A percentile compares a stretch with the other conserved stretches of the same genome.
Conservation (phyloP, 2,329 filamentous ascomycete species). For the Penicillium sp. region DNA sequence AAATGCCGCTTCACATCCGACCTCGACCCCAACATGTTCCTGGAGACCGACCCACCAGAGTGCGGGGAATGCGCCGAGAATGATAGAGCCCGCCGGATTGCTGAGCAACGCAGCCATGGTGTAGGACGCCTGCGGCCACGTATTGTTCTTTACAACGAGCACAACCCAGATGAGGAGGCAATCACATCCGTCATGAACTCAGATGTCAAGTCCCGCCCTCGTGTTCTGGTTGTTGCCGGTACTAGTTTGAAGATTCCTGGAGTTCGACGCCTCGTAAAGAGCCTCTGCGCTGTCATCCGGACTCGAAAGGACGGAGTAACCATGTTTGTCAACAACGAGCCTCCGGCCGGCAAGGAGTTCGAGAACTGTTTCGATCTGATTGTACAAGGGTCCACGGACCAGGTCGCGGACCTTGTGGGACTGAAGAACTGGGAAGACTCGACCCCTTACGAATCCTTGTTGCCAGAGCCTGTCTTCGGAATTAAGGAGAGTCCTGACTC, state of each 20-base stretch:
- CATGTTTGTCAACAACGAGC: slow-evolving; percentile 91
- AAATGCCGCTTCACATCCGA: slow-evolving; percentile 79
- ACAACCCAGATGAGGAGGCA: slow-evolving; percentile 93
- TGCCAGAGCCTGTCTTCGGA: slow-evolving; percentile 24
- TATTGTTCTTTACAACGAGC: slow-evolving; percentile 96
- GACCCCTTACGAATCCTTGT: slow-evolving; percentile 33
- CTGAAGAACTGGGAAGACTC: slow-evolving; percentile 60
- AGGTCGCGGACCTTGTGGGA: slow-evolving; percentile 73
- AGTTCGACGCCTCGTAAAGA: slow-evolving; percentile 82
- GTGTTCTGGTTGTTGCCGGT: slow-evolving; percentile 91
- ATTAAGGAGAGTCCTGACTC: slow-evolving; percentile 29
- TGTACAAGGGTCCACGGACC: slow-evolving; percentile 82
- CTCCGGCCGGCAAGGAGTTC: slow-evolving; percentile 78
- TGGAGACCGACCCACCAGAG: slow-evolving; percentile 78
- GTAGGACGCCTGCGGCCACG: slow-evolving; percentile 86
- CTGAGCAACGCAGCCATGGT: slow-evolving; percentile 88
- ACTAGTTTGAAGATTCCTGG: slow-evolving; percentile 95
- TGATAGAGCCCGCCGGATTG: slow-evolving; percentile 74
- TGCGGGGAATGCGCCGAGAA: slow-evolving; percentile 73
- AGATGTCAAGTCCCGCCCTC: slow-evolving; percentile 81
- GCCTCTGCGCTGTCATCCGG: slow-evolving; percentile 86
- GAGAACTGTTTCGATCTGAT: slow-evolving; percentile 93
- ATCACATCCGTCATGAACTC: slow-evolving; percentile 88
- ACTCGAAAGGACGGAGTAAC: slow-evolving; percentile 76
- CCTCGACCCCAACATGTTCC: slow-evolving; percentile 78